Base-by-base conservation (phyloP, 2,329 filamentous ascomycete species). In the Fusarium sp. region DNA sequence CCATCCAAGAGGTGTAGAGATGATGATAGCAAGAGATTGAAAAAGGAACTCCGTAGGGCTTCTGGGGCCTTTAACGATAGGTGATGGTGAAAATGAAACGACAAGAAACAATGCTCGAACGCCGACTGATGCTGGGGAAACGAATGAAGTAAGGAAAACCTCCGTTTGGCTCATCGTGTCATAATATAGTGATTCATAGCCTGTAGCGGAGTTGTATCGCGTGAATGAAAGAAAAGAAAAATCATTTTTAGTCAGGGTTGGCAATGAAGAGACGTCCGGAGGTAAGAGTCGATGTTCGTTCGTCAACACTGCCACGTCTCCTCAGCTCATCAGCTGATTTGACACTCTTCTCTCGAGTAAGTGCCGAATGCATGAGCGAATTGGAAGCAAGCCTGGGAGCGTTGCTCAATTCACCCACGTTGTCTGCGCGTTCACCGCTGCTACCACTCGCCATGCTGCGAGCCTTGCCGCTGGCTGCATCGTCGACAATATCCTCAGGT, bases 301-400 rank as follows among this genome's bases (percentile, higher is more conserved):
- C 92, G 73, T 95, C 92, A 44, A 96, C 91, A 72, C 91, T 95
- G 53, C 92, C 92, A 71, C 91, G 83, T 68, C 92, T 83, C 70
- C 83, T 85, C 52, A 96, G 79, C 62, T 94, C 91, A 24, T 92
- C 91, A 4, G 85, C 82, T 49, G 82, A 88, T 78, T 87, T 89
- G 51, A 85, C 80, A 70, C 85, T 88, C 80, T 89, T 88, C 72
- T 89, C 85, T 60, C 87, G 81, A 19, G 86, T 84, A 47, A 89
- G 73, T 7, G 83, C 79, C 7, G 85, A 82, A 67, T 88, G 80
- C 67, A 84, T 78, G 35, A 84, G 74, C 46, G 85, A 88, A 61
- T 88, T 89, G 69, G 79, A 80, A 2, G 86, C 85, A 59, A 88
- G 73, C 55, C 83, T 79, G 3, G 81, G 77, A 0, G 82, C 77